Evolutionary conservation across 345 rosid genomes (phyloP), one percentile per base, ranked within the genome.

Genomic region (Citrus cavaleriei): DNA sequence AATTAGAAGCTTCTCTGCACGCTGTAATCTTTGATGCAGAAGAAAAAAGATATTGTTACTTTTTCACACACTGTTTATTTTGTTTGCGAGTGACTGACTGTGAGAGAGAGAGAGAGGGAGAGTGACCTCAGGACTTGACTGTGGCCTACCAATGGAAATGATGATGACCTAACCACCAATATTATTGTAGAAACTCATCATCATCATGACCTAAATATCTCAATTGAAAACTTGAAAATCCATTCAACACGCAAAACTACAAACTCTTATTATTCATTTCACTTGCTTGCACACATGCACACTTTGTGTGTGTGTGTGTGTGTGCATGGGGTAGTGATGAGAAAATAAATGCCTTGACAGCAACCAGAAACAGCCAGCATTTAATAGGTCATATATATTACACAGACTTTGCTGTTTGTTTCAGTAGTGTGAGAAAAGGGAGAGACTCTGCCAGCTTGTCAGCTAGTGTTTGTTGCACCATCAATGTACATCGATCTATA

Each of bases 151-250:
- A 19, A 21, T 65, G 21, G 9, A 34, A 7, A 82, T 83, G 82
- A 80, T 85, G 90, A 85, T 86, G 91, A 85, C 84, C 85, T 77
- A 83, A 85, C 90, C 24, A 86, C 89, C 75, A 75, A 42, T 59
- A 42, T 46, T 46, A 46, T 46, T 46, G 18, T 46, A 46, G 51
- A 46, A 46, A 3, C 18, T 46, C 51, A 13, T 46, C 18, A 46
- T 80, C 80, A 80, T 76, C 64, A 78, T 54, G 24, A 19, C 69
- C 40, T 19, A 32, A 4, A 32, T 32, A 7, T 16, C 2, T 34
- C 51, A 12, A 13, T 46, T 12, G 61, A 2, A 30, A 63, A 30
- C 18, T 34, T 65, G 42, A 65, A 65, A 19, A 34, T 28, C 69
- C 10, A 65, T 65, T 46, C 69, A 3, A 8, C 58, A 70, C 59